phyloP scores from a whole-genome alignment of 139 green algal genomes.

The Coelastrella sp. region DNA sequence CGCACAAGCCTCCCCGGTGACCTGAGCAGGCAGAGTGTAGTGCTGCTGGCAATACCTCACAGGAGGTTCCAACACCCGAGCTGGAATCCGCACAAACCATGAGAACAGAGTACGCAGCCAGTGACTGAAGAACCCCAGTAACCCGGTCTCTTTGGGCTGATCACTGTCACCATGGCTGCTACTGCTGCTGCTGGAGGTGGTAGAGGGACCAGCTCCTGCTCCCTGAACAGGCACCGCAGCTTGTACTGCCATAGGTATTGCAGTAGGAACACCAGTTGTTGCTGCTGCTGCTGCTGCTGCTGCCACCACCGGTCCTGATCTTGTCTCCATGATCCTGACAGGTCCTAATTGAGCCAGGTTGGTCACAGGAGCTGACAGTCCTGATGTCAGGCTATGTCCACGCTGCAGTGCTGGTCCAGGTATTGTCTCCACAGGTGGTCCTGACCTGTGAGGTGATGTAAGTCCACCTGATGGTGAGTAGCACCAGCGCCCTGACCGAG shows the following conservation, averaged over 20 bases:
- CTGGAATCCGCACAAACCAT: background rate
- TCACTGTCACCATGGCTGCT: background rate
- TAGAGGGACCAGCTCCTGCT: background rate
- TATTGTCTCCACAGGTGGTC: background rate
- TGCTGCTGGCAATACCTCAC: background rate
- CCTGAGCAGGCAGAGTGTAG: background rate
- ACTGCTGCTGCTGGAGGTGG: slow-evolving; percentile 12
- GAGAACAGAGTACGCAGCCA: background rate
- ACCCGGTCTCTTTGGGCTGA: background rate
- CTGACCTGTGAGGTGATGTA: background rate
- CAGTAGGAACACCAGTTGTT: background rate
- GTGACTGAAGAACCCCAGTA: background rate
- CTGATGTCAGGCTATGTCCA: background rate
- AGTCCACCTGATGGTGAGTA: background rate
- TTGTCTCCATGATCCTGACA: background rate
- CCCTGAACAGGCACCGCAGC: background rate
- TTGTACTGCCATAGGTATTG: background rate
- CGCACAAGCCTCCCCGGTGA: slow-evolving; percentile 6
- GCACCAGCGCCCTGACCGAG: background rate
- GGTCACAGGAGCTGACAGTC: background rate
- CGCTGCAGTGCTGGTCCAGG: background rate
- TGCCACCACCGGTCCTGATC: background rate
- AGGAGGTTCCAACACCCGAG: background rate
- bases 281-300: background rate
- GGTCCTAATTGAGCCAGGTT: background rate